Conservation (phyloP, 768 basidiomycete species). For the Clitopilus passeckerianus region DNA sequence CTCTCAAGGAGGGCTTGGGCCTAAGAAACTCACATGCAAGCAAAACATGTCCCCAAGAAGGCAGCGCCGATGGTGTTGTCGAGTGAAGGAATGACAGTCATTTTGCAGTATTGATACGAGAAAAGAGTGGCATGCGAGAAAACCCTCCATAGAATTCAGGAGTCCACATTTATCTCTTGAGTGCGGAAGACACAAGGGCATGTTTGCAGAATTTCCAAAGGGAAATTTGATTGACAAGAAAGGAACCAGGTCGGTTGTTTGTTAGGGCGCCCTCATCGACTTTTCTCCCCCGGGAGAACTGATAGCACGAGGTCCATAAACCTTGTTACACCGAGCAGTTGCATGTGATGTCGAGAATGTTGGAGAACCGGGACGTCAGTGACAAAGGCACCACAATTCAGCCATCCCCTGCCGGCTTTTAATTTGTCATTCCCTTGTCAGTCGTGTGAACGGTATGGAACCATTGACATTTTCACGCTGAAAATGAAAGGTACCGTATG, state of each 20-base stretch:
- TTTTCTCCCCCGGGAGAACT: neutral
- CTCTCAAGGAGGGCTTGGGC: no score
- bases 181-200: neutral
- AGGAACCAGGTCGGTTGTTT: neutral
- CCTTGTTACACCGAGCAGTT: neutral
- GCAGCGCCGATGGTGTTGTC: conserved; percentile 23
- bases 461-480: neutral
- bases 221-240: neutral
- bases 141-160: neutral
- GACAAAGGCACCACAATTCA: conserved; percentile 9
- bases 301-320: neutral
- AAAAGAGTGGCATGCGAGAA: neutral
- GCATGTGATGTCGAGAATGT: neutral
- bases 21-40: conserved; percentile 19
- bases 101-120: neutral
- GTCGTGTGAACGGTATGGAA: neutral
- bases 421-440: neutral
- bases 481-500: neutral
- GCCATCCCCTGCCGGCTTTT: neutral
- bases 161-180: neutral
- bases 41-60: conserved; percentile 19
- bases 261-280: neutral
- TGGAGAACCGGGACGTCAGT: conserved; percentile 11
- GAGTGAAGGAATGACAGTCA: conserved; percentile 6
- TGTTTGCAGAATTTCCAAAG: neutral